Evolutionary conservation across 2,329 filamentous ascomycete genomes (phyloP).

Genomic region (Fusarium ramigenum): DNA sequence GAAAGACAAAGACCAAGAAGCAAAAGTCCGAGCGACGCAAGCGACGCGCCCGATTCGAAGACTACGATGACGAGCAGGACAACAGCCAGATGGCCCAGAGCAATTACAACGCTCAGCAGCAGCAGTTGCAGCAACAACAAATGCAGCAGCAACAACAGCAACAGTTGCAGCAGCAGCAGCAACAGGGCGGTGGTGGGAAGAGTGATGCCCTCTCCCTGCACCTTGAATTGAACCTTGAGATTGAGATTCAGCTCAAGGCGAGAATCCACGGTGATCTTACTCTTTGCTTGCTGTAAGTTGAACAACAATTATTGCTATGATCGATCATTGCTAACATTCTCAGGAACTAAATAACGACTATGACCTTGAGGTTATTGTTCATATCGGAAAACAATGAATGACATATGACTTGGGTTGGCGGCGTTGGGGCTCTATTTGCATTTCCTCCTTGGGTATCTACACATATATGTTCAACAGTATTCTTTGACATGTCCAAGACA

Average conservation of each 20-base stretch:
- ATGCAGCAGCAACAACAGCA: conserved; percentile 26
- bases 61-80: conserved; percentile 25
- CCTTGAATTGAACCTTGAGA: conserved; percentile 81
- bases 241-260: conserved; percentile 86
- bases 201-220: conserved; percentile 66
- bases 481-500: conserved; percentile 8
- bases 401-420: conserved; percentile 16
- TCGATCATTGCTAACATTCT: not conserved
- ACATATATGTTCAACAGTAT: conserved; percentile 13
- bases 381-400: conserved; percentile 1
- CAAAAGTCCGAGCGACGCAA: conserved; percentile 32
- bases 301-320: not conserved
- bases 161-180: conserved; percentile 15
- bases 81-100: conserved; percentile 26
- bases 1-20: conserved; percentile 37
- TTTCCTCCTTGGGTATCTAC: conserved; percentile 3
- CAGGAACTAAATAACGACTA: conserved; percentile 24
- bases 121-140: conserved; percentile 28
- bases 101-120: conserved; percentile 28
- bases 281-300: conserved; percentile 70
- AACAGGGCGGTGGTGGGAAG: conserved; percentile 34
- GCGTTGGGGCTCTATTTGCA: conserved; percentile 18
- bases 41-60: conserved; percentile 26
- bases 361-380: not conserved
- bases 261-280: conserved; percentile 87